Conservation (phyloP, 1,284 basidiomycete species). For the Sanghuangporus sanghuang region DNA sequence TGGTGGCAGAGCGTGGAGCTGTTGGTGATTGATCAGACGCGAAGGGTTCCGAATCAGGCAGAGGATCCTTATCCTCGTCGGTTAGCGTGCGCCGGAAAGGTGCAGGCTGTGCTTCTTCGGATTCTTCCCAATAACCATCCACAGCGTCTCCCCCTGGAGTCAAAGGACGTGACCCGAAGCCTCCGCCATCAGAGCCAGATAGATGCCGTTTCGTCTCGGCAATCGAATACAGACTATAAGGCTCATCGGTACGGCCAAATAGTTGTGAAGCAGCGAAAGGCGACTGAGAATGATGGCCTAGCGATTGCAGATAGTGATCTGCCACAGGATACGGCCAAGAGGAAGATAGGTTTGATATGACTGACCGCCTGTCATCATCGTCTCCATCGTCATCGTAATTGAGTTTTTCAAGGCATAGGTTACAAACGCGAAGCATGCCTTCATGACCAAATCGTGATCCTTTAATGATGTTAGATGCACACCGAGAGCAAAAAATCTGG, state of each 20-base stretch:
- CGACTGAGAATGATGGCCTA: slow-evolving; percentile 65
- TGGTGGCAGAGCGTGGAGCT: slow-evolving; percentile 34
- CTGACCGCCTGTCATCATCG: slow-evolving; percentile 76
- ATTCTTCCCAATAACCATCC: slow-evolving; percentile 41
- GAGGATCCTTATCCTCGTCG: slow-evolving; percentile 69
- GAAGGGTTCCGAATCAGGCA: slow-evolving; percentile 36
- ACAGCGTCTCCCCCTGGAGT: slow-evolving; percentile 42
- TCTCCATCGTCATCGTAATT: slow-evolving; percentile 69
- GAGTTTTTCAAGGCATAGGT: slow-evolving; percentile 89
- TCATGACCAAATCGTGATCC: slow-evolving; percentile 91
- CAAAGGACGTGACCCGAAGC: slow-evolving; percentile 45
- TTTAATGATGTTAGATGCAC: slow-evolving; percentile 97
- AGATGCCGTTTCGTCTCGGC: slow-evolving; percentile 59
- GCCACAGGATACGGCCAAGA: slow-evolving; percentile 55
- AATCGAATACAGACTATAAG: slow-evolving; percentile 74
- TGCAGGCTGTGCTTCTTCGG: slow-evolving; percentile 53
- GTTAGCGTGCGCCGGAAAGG: slow-evolving; percentile 79
- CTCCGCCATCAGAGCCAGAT: slow-evolving; percentile 50
- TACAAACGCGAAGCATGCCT: slow-evolving; percentile 90
- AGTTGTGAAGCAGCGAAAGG: slow-evolving; percentile 86
- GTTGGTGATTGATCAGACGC: slow-evolving; percentile 40
- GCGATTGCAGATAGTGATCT: slow-evolving; percentile 39
- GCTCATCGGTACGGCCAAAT: slow-evolving; percentile 70
- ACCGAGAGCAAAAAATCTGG: slow-evolving; percentile 88
- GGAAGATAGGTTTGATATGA: slow-evolving; percentile 62